A percentile compares a stretch with the other conserved stretches of the same genome.
Conservation (phyloP, 768 basidiomycete genomes). For the Boletus sensibilis region DNA sequence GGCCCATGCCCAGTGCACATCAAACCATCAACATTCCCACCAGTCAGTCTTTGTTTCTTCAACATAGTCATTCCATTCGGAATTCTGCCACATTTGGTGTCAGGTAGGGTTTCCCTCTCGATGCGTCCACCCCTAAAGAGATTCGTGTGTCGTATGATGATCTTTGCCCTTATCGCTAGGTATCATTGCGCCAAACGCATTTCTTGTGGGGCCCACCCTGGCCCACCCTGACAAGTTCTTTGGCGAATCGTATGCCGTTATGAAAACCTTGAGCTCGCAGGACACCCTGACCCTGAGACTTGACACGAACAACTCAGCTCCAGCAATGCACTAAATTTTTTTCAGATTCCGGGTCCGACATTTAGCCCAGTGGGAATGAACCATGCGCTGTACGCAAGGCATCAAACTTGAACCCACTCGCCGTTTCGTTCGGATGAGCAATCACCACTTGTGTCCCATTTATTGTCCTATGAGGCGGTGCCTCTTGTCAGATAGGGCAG, state of each 20-base stretch:
- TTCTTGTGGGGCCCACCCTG: conserved; percentile 1
- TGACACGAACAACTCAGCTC: background rate
- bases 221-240: conserved; percentile 1
- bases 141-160: too few relatives aligned
- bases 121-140: background rate
- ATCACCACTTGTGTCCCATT: background rate
- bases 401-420: conserved; percentile 8
- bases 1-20: background rate
- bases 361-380: conserved; percentile 3
- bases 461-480: background rate
- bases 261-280: conserved; percentile 16
- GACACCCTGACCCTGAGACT: conserved; percentile 21
- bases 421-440: background rate
- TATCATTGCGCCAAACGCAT: background rate
- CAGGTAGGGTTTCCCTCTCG: background rate
- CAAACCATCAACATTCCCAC: background rate
- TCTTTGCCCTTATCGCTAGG: background rate
- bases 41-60: background rate
- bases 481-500: background rate
- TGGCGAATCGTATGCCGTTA: background rate
- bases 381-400: conserved; percentile 13
- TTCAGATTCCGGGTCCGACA: background rate
- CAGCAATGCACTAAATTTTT: background rate
- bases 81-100: background rate
- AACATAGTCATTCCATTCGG: background rate